Evolutionary conservation across 2,329 filamentous ascomycete species (phyloP).

Genomic region (Fusarium pininemorale): DNA sequence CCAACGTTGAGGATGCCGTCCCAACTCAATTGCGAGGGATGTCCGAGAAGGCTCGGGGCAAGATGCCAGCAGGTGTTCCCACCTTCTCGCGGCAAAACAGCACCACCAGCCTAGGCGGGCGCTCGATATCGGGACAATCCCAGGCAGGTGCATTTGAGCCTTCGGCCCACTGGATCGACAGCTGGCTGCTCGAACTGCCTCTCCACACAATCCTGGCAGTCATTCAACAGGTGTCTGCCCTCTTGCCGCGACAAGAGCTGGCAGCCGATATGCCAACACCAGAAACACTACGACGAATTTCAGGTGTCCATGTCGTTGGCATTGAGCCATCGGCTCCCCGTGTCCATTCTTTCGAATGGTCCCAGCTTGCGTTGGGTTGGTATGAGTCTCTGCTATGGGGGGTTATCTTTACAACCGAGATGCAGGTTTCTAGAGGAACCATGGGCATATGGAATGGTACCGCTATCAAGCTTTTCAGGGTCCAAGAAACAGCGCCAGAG

Average conservation of each 20-base stretch:
- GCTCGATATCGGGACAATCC: conserved; percentile 66
- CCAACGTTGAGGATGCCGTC: conserved; percentile 77
- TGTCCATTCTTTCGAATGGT: conserved; percentile 95
- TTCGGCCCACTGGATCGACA: conserved; percentile 86
- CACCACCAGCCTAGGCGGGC: conserved; percentile 78
- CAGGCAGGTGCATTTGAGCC: conserved; percentile 76
- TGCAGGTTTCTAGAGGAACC: conserved; percentile 85
- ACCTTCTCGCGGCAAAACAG: conserved; percentile 92
- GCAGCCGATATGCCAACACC: conserved; percentile 54
- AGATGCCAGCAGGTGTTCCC: conserved; percentile 86
- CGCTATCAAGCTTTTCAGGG: conserved; percentile 84
- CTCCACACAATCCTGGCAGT: conserved; percentile 86
- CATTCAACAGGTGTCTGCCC: conserved; percentile 71
- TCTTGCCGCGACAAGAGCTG: conserved; percentile 63
- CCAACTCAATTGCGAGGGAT: conserved; percentile 87
- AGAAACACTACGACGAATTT: conserved; percentile 64
- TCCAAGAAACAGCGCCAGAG: conserved; percentile 83
- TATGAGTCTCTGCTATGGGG: conserved; percentile 96
- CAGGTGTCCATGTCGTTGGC: conserved; percentile 70
- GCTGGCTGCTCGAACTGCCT: conserved; percentile 90
- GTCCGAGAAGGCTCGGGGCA: conserved; percentile 96
- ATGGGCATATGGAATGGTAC: conserved; percentile 96
- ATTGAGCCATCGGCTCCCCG: conserved; percentile 79
- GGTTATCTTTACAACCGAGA: conserved; percentile 89
- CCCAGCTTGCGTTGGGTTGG: conserved; percentile 88